A percentile compares a stretch with the other conserved stretches of the same genome.
Conservation (phyloP, 371 early-diverging fungal species). For the Smittium culicis region DNA sequence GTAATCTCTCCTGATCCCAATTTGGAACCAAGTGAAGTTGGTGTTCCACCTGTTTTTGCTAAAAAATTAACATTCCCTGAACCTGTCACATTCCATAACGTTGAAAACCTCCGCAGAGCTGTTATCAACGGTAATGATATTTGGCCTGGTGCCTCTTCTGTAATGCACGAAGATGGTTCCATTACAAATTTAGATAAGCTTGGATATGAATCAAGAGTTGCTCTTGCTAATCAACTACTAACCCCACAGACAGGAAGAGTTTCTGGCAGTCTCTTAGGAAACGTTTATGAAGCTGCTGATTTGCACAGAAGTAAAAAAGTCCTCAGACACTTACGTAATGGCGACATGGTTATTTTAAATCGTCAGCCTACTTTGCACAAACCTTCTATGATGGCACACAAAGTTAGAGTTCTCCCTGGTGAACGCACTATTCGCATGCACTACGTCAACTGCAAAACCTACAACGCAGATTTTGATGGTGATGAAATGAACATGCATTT, state of each 20-base stretch:
- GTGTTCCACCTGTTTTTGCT: conserved; percentile 97
- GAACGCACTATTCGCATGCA: conserved; percentile 99
- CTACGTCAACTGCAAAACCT: conserved; percentile 95
- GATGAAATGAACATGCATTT: conserved; percentile 99
- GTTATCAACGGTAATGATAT: conserved; percentile 96
- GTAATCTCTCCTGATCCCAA: conserved; percentile 99
- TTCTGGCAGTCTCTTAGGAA: conserved; percentile 21
- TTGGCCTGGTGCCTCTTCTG: conserved; percentile 97
- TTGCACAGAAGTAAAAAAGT: conserved; percentile 86
- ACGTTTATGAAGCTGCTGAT: conserved; percentile 32
- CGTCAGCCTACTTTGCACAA: conserved; percentile 99
- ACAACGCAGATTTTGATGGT: conserved; percentile 99
- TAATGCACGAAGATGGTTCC: conserved; percentile 87
- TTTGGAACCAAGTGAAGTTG: conserved; percentile 97
- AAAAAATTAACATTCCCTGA: conserved; percentile 95
- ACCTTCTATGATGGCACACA: conserved; percentile 99
- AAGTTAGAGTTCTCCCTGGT: conserved; percentile 88
- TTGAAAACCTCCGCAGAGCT: conserved; percentile 74
- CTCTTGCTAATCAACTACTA: conserved; percentile 90
- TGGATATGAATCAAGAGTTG: conserved; percentile 77
- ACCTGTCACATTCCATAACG: conserved; percentile 92
- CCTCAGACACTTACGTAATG: conserved; percentile 89
- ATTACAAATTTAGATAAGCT: conserved; percentile 65
- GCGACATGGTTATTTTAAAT: conserved; percentile 96
- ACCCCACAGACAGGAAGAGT: conserved; percentile 55